Evolutionary conservation across 495 filamentous ascomycete genomes (phyloP).

Genomic region (Thozetella sp.): DNA sequence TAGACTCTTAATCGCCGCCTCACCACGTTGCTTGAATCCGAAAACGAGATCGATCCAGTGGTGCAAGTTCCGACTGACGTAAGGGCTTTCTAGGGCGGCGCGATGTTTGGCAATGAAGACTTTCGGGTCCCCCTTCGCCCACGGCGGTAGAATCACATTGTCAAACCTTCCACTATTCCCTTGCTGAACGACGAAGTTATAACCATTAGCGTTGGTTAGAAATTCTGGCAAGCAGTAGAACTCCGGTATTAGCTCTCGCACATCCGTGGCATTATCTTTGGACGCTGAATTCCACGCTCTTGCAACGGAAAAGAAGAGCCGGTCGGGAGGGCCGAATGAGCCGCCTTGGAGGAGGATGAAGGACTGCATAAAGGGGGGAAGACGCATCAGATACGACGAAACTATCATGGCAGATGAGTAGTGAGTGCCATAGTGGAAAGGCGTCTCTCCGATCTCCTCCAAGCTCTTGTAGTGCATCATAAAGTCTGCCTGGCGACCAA

Average conservation of each 20-base stretch:
- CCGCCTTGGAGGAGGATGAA: constrained; percentile 97
- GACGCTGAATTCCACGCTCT: constrained; percentile 93
- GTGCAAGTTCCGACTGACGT: constrained; percentile 88
- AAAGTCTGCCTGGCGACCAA: constrained; percentile 73
- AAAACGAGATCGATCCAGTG: constrained; percentile 97
- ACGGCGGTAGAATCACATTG: constrained; percentile 83
- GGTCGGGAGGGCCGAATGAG: constrained; percentile 93
- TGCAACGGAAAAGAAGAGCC: constrained; percentile 91
- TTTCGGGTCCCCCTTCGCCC: constrained; percentile 96
- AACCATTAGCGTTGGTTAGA: constrained; percentile 85
- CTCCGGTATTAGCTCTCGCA: constrained; percentile 91
- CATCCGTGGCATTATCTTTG: constrained; percentile 86
- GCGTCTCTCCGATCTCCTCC: constrained; percentile 86
- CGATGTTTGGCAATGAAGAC: constrained; percentile 94
- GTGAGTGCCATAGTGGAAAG: constrained; percentile 98
- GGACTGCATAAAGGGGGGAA: constrained; percentile 95
- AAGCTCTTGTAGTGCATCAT: constrained; percentile 82
- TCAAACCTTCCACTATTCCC: constrained; percentile 77
- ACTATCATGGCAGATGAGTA: constrained; percentile 99
- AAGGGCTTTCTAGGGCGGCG: constrained; percentile 91
- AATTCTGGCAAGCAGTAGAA: constrained; percentile 98
- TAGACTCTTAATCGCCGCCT: constrained; percentile 85
- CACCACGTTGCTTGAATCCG: constrained; percentile 91
- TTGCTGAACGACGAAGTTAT: constrained; percentile 89
- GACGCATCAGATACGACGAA: constrained; percentile 89